Conservation (phyloP, 2,329 filamentous ascomycete species). For the Trichoderma gracile region DNA sequence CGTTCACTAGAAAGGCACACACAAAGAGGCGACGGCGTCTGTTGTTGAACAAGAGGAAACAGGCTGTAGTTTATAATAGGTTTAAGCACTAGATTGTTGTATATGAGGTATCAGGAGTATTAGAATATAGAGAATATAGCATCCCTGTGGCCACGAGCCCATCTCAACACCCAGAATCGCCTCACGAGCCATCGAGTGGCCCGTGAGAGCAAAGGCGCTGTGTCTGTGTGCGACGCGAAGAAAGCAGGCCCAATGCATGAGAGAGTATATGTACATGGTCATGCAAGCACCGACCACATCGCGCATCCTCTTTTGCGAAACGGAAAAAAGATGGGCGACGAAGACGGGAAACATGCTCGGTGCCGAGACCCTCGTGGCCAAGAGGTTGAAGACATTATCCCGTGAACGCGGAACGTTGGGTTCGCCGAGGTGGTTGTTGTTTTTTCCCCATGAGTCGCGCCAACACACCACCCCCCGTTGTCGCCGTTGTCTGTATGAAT, state of each 20-base stretch:
- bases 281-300: conserved; percentile 12
- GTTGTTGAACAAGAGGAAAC: conserved; percentile 14
- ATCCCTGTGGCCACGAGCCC: conserved; percentile 29
- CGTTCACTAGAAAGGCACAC: background rate
- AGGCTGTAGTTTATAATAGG: conserved; percentile 16
- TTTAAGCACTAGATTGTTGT: conserved; percentile 25
- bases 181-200: background rate
- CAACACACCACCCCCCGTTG: conserved; percentile 22
- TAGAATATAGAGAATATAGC: conserved; percentile 34
- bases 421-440: conserved; percentile 21
- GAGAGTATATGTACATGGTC: conserved; percentile 20
- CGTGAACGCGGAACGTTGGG: conserved; percentile 7
- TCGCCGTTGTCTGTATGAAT: conserved; percentile 24
- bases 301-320: background rate
- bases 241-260: background rate
- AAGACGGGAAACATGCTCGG: conserved; percentile 8
- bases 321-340: conserved; percentile 21
- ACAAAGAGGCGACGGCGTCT: background rate
- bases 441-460: conserved; percentile 24
- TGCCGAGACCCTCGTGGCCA: conserved; percentile 20
- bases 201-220: background rate
- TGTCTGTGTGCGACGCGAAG: conserved; percentile 1
- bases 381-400: conserved; percentile 12
- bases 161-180: conserved; percentile 13
- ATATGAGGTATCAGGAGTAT: conserved; percentile 31